Conservation (phyloP, 2,329 filamentous ascomycete genomes). For the Cladorrhinum sp. region DNA sequence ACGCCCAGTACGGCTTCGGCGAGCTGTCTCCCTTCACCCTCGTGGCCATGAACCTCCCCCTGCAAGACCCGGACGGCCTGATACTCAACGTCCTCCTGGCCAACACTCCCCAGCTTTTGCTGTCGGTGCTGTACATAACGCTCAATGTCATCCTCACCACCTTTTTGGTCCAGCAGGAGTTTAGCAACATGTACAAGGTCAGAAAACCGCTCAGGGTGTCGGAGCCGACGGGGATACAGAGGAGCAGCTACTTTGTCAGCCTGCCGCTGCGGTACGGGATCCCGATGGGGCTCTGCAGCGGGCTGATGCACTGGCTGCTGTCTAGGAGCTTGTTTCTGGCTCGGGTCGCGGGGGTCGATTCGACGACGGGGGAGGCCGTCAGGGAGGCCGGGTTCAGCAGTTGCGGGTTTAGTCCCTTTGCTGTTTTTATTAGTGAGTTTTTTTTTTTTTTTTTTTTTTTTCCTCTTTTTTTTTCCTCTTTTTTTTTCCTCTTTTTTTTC, state of each 20-base stretch:
- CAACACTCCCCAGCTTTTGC: conserved; percentile 46
- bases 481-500: too few relatives aligned
- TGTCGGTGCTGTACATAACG: conserved; percentile 45
- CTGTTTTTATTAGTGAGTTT: background rate
- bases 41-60: conserved; percentile 27
- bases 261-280: conserved; percentile 45
- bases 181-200: conserved; percentile 35
- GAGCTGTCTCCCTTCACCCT: conserved; percentile 30
- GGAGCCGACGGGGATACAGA: conserved; percentile 38
- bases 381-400: background rate
- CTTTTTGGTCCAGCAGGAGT: conserved; percentile 47
- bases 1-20: conserved; percentile 31
- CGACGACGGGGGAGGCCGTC: background rate
- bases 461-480: background rate
- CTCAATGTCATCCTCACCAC: conserved; percentile 45
- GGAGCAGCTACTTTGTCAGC: conserved; percentile 43
- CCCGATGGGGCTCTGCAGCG: conserved; percentile 35
- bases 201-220: conserved; percentile 43
- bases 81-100: conserved; percentile 38
- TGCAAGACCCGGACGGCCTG: conserved; percentile 30
- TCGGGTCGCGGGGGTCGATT: background rate
- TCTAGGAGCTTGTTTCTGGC: conserved; percentile 46
- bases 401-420: background rate
- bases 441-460: background rate
- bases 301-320: conserved; percentile 46